Percentiles rank a stretch among this genome's conserved stretches.
Conservation (phyloP, 768 basidiomycete genomes). For the Pulveroboletus sp. region DNA sequence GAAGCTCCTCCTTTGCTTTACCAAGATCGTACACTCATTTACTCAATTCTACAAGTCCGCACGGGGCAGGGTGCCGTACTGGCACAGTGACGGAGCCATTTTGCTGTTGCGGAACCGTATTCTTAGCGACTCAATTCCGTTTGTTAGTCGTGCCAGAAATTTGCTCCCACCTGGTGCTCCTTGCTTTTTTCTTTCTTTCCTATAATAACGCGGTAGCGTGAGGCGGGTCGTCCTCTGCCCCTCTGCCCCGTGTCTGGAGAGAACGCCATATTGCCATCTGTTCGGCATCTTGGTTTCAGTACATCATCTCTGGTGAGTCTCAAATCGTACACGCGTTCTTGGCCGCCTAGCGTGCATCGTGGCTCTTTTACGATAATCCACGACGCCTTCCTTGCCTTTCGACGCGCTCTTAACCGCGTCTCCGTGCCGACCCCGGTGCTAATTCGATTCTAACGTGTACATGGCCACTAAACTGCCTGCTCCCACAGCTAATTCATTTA, state of each 20-base stretch:
- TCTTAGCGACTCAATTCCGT: conserved; percentile 36
- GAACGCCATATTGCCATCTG: conserved; percentile 13
- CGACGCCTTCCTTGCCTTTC: conserved; percentile 17
- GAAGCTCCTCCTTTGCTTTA: conserved; percentile 9
- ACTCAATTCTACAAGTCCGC: conserved; percentile 24
- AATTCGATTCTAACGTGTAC: conserved; percentile 21
- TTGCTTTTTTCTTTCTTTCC: conserved; percentile 30
- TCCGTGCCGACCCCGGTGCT: conserved; percentile 27
- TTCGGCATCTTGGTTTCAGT: conserved; percentile 23
- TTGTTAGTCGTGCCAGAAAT: conserved; percentile 34
- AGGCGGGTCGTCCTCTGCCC: conserved; percentile 24
- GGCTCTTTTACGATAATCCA: conserved; percentile 30
- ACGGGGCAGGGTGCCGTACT: conserved; percentile 29
- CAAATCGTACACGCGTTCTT: conserved; percentile 28
- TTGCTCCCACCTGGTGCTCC: conserved; percentile 27
- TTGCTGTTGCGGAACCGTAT: conserved; percentile 34
- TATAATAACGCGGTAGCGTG: conserved; percentile 23
- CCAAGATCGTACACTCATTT: conserved; percentile 24
- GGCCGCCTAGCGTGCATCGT: conserved; percentile 28
- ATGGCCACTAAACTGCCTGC: conserved; percentile 23
- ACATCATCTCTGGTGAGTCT: conserved; percentile 33
- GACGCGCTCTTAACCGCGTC: conserved; percentile 31
- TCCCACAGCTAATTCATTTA: conserved; percentile 36
- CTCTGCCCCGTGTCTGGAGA: conserved; percentile 19
- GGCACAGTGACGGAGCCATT: conserved; percentile 29